Base-by-base conservation (phyloP, 78 protist species). In the Cavenderia fasciculata region DNA sequence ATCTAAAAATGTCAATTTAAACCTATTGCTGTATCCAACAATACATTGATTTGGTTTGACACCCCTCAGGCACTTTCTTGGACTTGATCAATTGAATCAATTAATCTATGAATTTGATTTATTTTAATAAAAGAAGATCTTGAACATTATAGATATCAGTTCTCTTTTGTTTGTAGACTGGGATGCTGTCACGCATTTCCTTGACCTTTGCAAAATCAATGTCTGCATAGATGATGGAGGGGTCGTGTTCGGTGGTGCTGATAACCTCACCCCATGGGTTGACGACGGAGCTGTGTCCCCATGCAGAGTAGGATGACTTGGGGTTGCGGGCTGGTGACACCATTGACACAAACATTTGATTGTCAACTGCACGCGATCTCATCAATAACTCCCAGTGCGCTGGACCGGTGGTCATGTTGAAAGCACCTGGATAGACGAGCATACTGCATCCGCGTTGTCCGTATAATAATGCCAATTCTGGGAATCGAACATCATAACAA, bases 391-490 rank as follows among this genome's bases (percentile, higher is more conserved):
- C 98, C 99, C 99, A 98, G 59, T 98, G 99, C 1, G 94, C 95
- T 0, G 99, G 99, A 1, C 99, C 99, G 1, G 99, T 98, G 14
- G 97, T 95, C 97, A 97, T 94, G 96, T 98, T 98, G 96, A 98
- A 98, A 2, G 99, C 99, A 14, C 99, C 99, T 18, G 99, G 99
- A 49, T 82, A 97, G 44, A 95, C 68, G 4, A 98, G 54, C 54
- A 97, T 23, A 21, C 63, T 33, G 33, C 97, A 92, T 6, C 95
- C 96, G 29, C 18, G 40, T 29, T 51, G 71, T 7, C 63, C 62
- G 19, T 77, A 68, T 38, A 70, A 19, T 49, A 29, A 66, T 16
- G 96, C 95, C 12, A 96, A 59, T 57, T 97, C 97, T 0, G 99
- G 97, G 79, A 97, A 98, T 46, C 99, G 96, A 19, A 97, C 94